Percentiles rank a stretch among this genome's conserved stretches.
These are phyloP conservation scores for Candida sp. DNA, from an alignment of 1,139 yeast genomes.

Conservation along the genomic window DNA sequence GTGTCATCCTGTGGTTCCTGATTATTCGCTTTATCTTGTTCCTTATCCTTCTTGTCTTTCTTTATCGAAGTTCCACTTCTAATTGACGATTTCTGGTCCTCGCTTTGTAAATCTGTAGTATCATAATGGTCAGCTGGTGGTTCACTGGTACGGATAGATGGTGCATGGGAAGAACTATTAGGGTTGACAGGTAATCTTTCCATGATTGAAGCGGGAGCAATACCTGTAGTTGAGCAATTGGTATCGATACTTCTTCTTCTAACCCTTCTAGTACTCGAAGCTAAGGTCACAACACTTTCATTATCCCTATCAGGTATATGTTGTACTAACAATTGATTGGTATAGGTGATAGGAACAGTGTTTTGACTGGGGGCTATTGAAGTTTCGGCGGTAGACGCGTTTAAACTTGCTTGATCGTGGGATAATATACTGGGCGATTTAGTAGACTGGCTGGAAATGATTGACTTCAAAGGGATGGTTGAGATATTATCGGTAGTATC, in stretches of 20 bases:
- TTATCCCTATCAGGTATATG: constrained; percentile 37
- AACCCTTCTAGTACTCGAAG: constrained; percentile 47
- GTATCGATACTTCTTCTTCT: constrained; percentile 55
- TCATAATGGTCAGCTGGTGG: constrained; percentile 16
- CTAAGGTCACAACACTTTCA: constrained; percentile 53
- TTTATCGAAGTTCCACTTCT: background rate
- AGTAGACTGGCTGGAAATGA: constrained; percentile 47
- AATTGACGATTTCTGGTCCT: constrained; percentile 9
- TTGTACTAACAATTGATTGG: constrained; percentile 9
- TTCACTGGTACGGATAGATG: constrained; percentile 19
- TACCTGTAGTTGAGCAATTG: constrained; percentile 57
- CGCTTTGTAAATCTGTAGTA: constrained; percentile 14
- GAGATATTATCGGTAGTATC: constrained; percentile 31
- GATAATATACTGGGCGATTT: constrained; percentile 38
- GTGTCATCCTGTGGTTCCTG: background rate
- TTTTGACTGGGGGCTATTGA: constrained; percentile 31
- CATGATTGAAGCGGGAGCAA: constrained; percentile 63
- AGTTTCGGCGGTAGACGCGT: constrained; percentile 52
- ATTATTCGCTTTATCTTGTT: background rate
- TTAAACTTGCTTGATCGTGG: constrained; percentile 33
- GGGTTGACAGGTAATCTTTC: constrained; percentile 44
- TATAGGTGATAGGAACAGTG: constrained; percentile 6
- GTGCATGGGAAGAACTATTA: constrained; percentile 24
- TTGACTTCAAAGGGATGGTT: constrained; percentile 51
- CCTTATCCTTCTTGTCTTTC: background rate